phyloP scores from a whole-genome alignment of 2,329 filamentous ascomycete genomes.

The Keithomyces neogunnii region DNA sequence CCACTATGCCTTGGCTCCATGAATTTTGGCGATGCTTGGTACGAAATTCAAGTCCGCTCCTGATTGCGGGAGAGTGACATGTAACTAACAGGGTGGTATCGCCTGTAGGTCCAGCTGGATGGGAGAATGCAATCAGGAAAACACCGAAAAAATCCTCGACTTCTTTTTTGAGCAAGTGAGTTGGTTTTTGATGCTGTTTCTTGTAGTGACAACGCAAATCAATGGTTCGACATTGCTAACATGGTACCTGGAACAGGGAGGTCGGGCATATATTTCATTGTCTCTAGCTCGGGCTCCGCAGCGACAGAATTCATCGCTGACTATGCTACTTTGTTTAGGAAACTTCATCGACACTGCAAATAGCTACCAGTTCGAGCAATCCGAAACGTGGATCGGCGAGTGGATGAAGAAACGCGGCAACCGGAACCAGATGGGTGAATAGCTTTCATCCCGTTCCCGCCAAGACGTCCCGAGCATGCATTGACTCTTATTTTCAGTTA shows the following conservation, averaged over 20 bases:
- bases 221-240: not conserved
- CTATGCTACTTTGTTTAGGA: conserved; percentile 26
- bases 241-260: conserved; percentile 13
- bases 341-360: conserved; percentile 69
- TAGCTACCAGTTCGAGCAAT: conserved; percentile 57
- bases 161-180: conserved; percentile 50
- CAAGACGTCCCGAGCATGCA: not conserved
- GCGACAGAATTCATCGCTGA: not conserved
- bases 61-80: not conserved
- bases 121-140: conserved; percentile 56
- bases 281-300: not conserved
- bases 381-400: conserved; percentile 59
- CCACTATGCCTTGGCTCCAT: conserved; percentile 58
- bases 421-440: conserved; percentile 52
- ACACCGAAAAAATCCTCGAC: conserved; percentile 56
- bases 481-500: conserved; percentile 31
- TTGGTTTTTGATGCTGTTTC: not conserved
- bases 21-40: conserved; percentile 54
- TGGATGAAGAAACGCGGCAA: conserved; percentile 60
- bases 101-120: conserved; percentile 41
- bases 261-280: conserved; percentile 7
- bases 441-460: not conserved
- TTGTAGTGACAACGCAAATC: not conserved
- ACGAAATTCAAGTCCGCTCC: not conserved
- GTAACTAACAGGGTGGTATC: not conserved